Evolutionary conservation across 2,329 filamentous ascomycete genomes (phyloP).

Genomic region (Graphilbum fragrans): DNA sequence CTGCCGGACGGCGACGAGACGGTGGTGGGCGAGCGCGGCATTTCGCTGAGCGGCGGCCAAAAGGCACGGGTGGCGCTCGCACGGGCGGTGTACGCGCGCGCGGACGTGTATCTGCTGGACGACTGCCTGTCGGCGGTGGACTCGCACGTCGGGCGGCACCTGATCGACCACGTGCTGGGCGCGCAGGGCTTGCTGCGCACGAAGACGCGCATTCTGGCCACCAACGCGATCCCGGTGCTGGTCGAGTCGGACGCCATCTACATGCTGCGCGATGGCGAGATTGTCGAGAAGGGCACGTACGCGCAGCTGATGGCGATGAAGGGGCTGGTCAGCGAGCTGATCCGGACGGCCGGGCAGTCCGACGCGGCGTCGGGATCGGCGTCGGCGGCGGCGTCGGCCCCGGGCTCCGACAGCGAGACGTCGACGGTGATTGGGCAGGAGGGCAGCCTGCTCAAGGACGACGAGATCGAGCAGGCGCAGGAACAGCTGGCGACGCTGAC

Average conservation of each 20-base stretch:
- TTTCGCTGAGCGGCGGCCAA: conserved; percentile 89
- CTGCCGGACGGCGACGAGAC: conserved; percentile 94
- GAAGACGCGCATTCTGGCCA: conserved; percentile 88
- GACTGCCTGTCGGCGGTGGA: conserved; percentile 96
- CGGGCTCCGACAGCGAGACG: conserved; percentile 36
- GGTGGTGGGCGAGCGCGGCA: conserved; percentile 90
- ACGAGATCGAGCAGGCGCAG: conserved; percentile 66
- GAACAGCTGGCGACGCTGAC: conserved; percentile 65
- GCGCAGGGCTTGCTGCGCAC: conserved; percentile 66
- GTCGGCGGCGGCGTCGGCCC: conserved; percentile 20
- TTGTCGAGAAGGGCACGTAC: conserved; percentile 83
- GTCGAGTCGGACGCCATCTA: conserved; percentile 83
- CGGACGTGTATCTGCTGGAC: conserved; percentile 92
- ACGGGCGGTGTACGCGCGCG: conserved; percentile 86
- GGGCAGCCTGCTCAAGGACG: conserved; percentile 43
- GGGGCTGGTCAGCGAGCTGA: conserved; percentile 73
- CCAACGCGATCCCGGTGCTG: conserved; percentile 86
- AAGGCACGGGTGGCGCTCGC: conserved; percentile 89
- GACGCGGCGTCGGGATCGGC: conserved; percentile 26
- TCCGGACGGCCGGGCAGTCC: conserved; percentile 61
- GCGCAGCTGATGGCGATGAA: conserved; percentile 88
- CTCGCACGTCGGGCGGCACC: conserved; percentile 87
- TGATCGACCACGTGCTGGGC: conserved; percentile 90
- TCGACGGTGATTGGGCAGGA: conserved; percentile 44
- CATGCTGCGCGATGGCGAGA: conserved; percentile 68